A percentile compares a stretch with the other conserved stretches of the same genome.
phyloP scores from a whole-genome alignment of 129 eudicot genomes.

The Artemisia annua region DNA sequence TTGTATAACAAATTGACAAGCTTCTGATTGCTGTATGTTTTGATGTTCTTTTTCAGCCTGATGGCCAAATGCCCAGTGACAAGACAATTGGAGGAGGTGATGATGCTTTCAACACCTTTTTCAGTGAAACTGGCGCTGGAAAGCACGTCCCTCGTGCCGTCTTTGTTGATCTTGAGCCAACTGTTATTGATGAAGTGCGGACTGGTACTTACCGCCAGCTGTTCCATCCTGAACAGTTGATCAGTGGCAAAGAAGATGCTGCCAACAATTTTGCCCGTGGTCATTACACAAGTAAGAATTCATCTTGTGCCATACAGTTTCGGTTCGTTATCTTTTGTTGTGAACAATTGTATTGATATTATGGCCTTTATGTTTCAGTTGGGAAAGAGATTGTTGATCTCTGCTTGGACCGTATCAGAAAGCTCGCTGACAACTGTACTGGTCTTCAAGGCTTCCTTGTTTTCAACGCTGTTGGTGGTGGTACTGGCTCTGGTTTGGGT shows the following conservation, averaged over 20 bases:
- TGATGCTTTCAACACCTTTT: conserved; percentile 78
- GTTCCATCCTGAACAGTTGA: conserved; percentile 70
- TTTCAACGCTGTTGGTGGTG: conserved; percentile 79
- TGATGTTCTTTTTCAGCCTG: conserved; percentile 52
- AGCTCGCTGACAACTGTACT: conserved; percentile 79
- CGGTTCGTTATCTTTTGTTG: too few relatives aligned
- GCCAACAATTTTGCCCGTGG: conserved; percentile 84
- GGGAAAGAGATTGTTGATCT: conserved; percentile 76
- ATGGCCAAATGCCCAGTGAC: conserved; percentile 79
- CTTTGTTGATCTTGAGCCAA: conserved; percentile 76
- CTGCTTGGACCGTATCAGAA: conserved; percentile 67
- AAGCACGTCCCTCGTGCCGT: conserved; percentile 75
- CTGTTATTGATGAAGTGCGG: conserved; percentile 80
- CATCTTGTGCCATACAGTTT: not conserved
- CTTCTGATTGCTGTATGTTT: too few relatives aligned
- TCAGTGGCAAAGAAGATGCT: conserved; percentile 75
- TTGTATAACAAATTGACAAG: too few relatives aligned
- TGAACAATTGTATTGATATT: not conserved
- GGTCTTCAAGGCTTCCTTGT: conserved; percentile 78
- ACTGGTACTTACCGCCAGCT: conserved; percentile 69
- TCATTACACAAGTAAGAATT: conserved; percentile 57
- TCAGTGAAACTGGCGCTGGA: conserved; percentile 75
- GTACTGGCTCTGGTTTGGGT: conserved; percentile 78
- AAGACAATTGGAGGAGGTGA: conserved; percentile 74
- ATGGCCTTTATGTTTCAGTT: conserved; percentile 35